A percentile compares a stretch with the other conserved stretches of the same genome.
Conservation (phyloP, 1,284 basidiomycete genomes). For the Anthracocystis walkeri region DNA sequence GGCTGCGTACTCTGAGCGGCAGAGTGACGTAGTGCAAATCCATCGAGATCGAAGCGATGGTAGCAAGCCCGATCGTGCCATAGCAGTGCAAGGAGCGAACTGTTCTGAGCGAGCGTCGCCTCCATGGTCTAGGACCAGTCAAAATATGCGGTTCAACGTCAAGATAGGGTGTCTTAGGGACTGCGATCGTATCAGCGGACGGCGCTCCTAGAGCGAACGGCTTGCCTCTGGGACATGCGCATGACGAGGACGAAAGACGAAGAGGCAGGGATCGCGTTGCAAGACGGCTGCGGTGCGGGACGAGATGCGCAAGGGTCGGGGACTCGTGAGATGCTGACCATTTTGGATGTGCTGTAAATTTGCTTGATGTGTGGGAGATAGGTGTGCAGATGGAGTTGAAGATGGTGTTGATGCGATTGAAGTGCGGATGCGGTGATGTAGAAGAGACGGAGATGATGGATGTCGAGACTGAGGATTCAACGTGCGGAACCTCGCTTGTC, state of each 20-base stretch:
- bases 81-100: background rate
- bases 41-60: background rate
- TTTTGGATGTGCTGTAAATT: conserved; percentile 14
- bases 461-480: background rate
- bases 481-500: background rate
- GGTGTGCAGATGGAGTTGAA: background rate
- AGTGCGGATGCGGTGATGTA: background rate
- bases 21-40: background rate
- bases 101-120: background rate
- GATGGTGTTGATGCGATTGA: background rate
- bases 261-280: conserved; percentile 15
- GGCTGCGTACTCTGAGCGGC: background rate
- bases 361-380: conserved; percentile 8
- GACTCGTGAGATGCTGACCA: conserved; percentile 41
- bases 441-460: background rate
- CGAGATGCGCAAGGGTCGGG: conserved; percentile 8
- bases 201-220: background rate
- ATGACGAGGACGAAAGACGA: background rate
- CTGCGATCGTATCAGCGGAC: conserved; percentile 14
- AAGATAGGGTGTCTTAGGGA: conserved; percentile 2
- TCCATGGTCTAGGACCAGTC: background rate
- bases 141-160: background rate
- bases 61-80: background rate
- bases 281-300: conserved; percentile 8
- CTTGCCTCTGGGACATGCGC: background rate